Evolutionary conservation across 192 early-diverging fungal species (phyloP).

Genomic region (Entomortierella parvispora): DNA sequence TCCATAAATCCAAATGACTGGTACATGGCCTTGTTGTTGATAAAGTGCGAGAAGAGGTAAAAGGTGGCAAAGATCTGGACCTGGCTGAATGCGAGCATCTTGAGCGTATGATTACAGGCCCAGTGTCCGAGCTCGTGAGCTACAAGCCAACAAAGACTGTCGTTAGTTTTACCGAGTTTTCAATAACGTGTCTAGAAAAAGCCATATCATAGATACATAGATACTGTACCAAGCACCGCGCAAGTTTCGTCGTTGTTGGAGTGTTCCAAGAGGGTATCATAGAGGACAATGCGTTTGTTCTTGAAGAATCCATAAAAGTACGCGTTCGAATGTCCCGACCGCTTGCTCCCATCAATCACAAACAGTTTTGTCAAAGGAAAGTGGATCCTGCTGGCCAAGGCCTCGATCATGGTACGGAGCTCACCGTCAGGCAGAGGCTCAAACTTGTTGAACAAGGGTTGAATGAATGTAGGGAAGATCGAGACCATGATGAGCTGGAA

Average conservation of each 20-base stretch:
- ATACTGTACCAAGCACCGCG: slow-evolving; percentile 84
- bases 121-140: slow-evolving; percentile 98
- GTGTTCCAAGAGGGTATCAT: slow-evolving; percentile 92
- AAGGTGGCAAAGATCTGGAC: slow-evolving; percentile 80
- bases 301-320: slow-evolving; percentile 97
- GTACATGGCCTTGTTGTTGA: slow-evolving; percentile 82
- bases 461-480: slow-evolving; percentile 94
- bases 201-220: background rate
- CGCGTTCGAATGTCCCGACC: slow-evolving; percentile 93
- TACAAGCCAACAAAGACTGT: slow-evolving; percentile 19
- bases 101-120: slow-evolving; percentile 85
- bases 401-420: slow-evolving; percentile 83
- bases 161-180: background rate
- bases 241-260: slow-evolving; percentile 86
- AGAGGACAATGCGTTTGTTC: slow-evolving; percentile 97
- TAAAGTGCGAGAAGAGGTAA: slow-evolving; percentile 81
- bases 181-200: background rate
- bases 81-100: slow-evolving; percentile 77
- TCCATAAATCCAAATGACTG: slow-evolving; percentile 83
- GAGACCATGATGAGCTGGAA: slow-evolving; percentile 80
- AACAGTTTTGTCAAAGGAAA: slow-evolving; percentile 96
- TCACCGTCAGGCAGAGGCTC: slow-evolving; percentile 85
- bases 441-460: slow-evolving; percentile 98
- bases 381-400: slow-evolving; percentile 78
- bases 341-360: slow-evolving; percentile 95